phyloP scores from a whole-genome alignment of 2,329 filamentous ascomycete genomes.

The Penicillium sp. region DNA sequence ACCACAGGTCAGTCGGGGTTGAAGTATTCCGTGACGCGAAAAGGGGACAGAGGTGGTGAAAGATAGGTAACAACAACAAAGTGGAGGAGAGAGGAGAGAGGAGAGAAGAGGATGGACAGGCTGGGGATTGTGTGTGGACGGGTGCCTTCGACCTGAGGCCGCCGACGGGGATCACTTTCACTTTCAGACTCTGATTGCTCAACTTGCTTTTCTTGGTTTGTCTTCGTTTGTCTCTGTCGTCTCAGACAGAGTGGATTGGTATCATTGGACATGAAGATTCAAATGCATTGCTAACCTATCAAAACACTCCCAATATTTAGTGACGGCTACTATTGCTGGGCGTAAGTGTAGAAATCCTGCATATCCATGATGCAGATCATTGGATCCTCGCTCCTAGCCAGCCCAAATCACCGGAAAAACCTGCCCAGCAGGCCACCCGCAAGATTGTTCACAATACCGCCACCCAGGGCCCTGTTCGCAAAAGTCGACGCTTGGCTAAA shows the following conservation, averaged over 20 bases:
- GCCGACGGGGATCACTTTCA: no score
- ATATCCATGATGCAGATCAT: background rate
- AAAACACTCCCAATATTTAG: slow-evolving; percentile 10
- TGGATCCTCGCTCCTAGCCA: background rate
- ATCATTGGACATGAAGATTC: background rate
- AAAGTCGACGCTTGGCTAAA: slow-evolving; percentile 63
- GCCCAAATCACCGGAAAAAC: slow-evolving; percentile 51
- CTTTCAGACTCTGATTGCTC: no score
- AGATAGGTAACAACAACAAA: background rate
- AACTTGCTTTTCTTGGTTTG: no score
- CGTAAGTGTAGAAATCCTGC: background rate
- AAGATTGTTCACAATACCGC: slow-evolving; percentile 59
- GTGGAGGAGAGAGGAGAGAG: background rate
- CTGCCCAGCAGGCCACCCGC: slow-evolving; percentile 60
- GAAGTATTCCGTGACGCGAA: no score
- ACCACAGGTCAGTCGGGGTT: no score
- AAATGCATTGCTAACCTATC: slow-evolving; percentile 11
- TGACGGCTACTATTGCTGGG: background rate
- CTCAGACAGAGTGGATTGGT: background rate
- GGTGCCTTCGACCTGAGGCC: no score
- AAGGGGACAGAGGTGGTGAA: background rate
- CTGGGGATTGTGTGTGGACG: no score
- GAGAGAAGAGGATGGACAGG: background rate
- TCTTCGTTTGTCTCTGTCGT: no score
- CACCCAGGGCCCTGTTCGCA: slow-evolving; percentile 59